Evolutionary conservation across 768 basidiomycete genomes (phyloP).

Genomic region (Boletus fagicola): DNA sequence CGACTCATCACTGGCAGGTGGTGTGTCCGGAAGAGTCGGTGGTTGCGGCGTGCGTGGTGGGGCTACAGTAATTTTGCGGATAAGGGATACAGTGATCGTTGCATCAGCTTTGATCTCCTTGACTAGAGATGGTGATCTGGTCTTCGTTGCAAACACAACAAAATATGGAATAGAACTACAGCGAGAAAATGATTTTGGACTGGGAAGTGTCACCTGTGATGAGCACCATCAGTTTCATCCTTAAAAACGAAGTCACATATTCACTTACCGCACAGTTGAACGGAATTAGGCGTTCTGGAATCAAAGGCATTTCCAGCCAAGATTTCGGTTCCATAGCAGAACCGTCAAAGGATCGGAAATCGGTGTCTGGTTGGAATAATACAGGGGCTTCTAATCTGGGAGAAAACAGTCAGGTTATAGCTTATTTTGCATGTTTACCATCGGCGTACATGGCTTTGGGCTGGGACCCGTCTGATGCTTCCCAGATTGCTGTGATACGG

Average conservation of each 20-base stretch:
- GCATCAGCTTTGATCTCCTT: constrained; percentile 70
- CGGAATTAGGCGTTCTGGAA: constrained; percentile 58
- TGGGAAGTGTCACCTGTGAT: constrained; percentile 58
- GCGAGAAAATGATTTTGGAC: constrained; percentile 59
- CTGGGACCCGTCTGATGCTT: constrained; percentile 45
- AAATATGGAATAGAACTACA: constrained; percentile 64
- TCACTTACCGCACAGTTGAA: constrained; percentile 64
- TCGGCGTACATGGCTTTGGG: constrained; percentile 48
- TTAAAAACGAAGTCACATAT: background rate
- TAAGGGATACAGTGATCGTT: constrained; percentile 63
- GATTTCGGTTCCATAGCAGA: constrained; percentile 42
- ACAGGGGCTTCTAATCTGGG: constrained; percentile 65
- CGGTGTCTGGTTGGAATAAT: constrained; percentile 55
- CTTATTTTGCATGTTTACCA: background rate
- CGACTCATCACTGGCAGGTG: constrained; percentile 47
- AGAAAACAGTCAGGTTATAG: constrained; percentile 3
- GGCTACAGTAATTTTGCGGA: constrained; percentile 57
- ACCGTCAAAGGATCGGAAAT: constrained; percentile 58
- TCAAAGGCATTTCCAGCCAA: constrained; percentile 70
- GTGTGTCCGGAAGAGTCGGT: constrained; percentile 50
- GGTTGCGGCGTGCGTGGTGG: constrained; percentile 38
- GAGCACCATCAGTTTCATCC: constrained; percentile 1
- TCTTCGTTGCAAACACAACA: constrained; percentile 67
- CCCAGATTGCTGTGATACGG: constrained; percentile 56
- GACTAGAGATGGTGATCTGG: constrained; percentile 51